Percentiles rank a stretch among this genome's conserved stretches.
phyloP scores from a whole-genome alignment of 208 protist genomes.

The Acanthamoeba culbertsoni region DNA sequence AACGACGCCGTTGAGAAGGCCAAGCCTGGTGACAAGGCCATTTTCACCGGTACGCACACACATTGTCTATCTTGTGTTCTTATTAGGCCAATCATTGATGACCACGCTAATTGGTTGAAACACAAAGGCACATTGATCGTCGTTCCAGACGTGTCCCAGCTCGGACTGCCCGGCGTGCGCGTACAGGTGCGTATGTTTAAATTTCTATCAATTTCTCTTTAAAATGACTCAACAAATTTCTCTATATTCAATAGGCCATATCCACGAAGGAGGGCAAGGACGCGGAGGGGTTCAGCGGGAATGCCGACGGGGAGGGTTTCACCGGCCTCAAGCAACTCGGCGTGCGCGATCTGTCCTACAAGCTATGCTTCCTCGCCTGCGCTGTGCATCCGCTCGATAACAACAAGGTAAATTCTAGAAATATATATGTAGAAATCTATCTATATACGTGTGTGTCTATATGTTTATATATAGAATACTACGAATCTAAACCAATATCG shows the following conservation, averaged over 20 bases:
- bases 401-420: constrained; percentile 22
- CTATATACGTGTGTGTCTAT: too few species aligned
- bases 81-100: too few species aligned
- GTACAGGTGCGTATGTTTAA: too few species aligned
- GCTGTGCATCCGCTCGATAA: constrained; percentile 81
- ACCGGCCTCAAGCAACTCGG: constrained; percentile 96
- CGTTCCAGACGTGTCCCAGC: constrained; percentile 96
- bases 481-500: too few species aligned
- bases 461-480: too few species aligned
- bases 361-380: constrained; percentile 95
- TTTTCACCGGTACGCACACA: constrained; percentile 92
- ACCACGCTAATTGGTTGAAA: too few species aligned
- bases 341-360: constrained; percentile 96
- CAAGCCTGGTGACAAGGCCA: constrained; percentile 97
- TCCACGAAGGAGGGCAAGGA: background rate
- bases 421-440: too few species aligned
- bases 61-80: constrained; percentile 74
- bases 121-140: constrained; percentile 96
- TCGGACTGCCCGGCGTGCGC: constrained; percentile 73
- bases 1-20: constrained; percentile 96
- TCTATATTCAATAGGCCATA: background rate
- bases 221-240: background rate
- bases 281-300: background rate
- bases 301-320: constrained; percentile 85
- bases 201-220: too few species aligned